Evolutionary conservation across 345 rosid species (phyloP).

Genomic region (Anacardium occidentale): DNA sequence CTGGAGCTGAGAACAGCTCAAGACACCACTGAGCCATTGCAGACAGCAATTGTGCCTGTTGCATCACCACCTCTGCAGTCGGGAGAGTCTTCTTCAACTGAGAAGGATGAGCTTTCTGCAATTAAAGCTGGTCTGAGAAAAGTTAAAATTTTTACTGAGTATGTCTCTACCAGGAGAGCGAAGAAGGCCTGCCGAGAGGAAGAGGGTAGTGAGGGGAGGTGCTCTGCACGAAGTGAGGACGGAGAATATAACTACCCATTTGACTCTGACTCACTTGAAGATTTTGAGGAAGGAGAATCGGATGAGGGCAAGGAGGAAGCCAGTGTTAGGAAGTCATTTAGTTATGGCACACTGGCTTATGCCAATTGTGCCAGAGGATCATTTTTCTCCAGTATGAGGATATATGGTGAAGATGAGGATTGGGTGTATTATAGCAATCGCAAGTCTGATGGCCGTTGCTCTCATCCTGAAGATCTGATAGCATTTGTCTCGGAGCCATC

Average conservation of each 20-base stretch:
- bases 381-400: slow-evolving; percentile 44
- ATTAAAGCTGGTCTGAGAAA: slow-evolving; percentile 86
- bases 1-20: slow-evolving; percentile 70
- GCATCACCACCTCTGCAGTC: slow-evolving; percentile 48
- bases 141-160: slow-evolving; percentile 74
- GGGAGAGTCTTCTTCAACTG: slow-evolving; percentile 47
- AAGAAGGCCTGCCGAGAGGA: slow-evolving; percentile 67
- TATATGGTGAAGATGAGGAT: slow-evolving; percentile 59
- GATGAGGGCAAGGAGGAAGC: slow-evolving; percentile 68
- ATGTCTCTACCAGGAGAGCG: slow-evolving; percentile 63
- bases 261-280: slow-evolving; percentile 84
- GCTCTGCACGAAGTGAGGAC: slow-evolving; percentile 69
- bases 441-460: slow-evolving; percentile 57
- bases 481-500: slow-evolving; percentile 48
- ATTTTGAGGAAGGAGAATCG: slow-evolving; percentile 70
- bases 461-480: slow-evolving; percentile 39
- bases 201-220: slow-evolving; percentile 66
- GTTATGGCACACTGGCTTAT: slow-evolving; percentile 77
- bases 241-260: slow-evolving; percentile 70
- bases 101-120: slow-evolving; percentile 73
- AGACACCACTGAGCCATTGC: slow-evolving; percentile 48
- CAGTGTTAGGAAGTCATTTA: slow-evolving; percentile 57
- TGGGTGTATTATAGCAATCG: slow-evolving; percentile 85
- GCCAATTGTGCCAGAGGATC: slow-evolving; percentile 79
- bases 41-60: slow-evolving; percentile 55